phyloP scores from a whole-genome alignment of 2,329 filamentous ascomycete species.

The Colletotrichum sp. region DNA sequence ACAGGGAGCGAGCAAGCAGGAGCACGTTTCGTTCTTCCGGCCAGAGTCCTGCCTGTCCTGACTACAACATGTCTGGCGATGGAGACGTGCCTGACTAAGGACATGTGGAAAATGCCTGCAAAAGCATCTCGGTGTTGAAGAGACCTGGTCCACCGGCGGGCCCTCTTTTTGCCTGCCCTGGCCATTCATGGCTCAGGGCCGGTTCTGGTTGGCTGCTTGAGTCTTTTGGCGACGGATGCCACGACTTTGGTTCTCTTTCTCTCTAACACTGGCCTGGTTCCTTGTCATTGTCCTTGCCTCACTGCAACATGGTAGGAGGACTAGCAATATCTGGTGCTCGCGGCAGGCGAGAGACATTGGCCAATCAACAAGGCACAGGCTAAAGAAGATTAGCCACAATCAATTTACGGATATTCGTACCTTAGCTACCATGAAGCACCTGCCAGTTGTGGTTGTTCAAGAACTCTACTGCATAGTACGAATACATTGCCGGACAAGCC shows the following conservation, averaged over 20 bases:
- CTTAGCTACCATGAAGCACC: not conserved
- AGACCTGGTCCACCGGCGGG: not conserved
- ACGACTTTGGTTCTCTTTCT: not conserved
- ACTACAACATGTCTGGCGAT: not conserved
- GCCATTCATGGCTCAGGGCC: not conserved
- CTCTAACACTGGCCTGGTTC: not conserved
- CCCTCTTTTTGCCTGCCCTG: slow-evolving; percentile 18
- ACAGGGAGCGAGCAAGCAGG: not conserved
- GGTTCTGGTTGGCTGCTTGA: slow-evolving; percentile 5
- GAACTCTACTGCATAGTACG: not conserved
- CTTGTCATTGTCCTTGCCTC: slow-evolving; percentile 6
- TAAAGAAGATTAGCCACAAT: not conserved
- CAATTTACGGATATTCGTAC: not conserved
- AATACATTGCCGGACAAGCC: not conserved
- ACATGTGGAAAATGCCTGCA: not conserved
- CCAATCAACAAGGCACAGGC: not conserved
- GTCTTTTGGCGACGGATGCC: not conserved
- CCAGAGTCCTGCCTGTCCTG: not conserved
- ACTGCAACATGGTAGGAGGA: not conserved
- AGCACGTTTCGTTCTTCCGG: not conserved
- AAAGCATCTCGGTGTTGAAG: not conserved
- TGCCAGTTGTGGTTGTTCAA: not conserved
- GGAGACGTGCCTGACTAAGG: slow-evolving; percentile 10
- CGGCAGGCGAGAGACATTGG: not conserved
- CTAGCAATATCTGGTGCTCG: not conserved